Conservation (phyloP, 305 asterid species). For the Rubia occidens region DNA sequence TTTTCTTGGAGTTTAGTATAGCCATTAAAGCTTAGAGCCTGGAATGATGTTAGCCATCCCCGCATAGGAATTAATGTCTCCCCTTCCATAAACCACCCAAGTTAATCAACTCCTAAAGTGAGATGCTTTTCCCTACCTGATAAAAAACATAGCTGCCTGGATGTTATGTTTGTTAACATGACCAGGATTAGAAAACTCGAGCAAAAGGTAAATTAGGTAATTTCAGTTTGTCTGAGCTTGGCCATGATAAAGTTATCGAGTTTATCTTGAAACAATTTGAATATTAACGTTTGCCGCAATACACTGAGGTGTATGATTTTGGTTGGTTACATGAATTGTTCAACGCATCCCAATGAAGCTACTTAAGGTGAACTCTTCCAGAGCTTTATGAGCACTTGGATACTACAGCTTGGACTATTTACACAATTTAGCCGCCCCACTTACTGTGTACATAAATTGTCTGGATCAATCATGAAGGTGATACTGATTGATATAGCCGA, state of each 20-base stretch:
- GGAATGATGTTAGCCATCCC: not conserved
- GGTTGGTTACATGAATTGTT: not conserved
- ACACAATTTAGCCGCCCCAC: too few relatives aligned
- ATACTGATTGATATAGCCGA: too few relatives aligned
- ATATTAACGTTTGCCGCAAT: too few relatives aligned
- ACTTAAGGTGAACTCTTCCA: not conserved
- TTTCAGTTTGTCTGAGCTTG: not conserved
- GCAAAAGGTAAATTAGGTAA: not conserved
- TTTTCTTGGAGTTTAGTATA: not conserved
- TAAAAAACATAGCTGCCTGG: not conserved
- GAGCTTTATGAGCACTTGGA: too few relatives aligned
- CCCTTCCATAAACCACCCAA: not conserved
- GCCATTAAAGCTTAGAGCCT: not conserved
- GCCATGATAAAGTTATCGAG: not conserved
- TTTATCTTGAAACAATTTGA: too few relatives aligned
- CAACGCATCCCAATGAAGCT: not conserved
- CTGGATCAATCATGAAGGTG: too few relatives aligned
- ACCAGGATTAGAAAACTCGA: not conserved
- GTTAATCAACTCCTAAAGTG: not conserved
- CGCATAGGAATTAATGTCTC: not conserved
- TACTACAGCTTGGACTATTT: too few relatives aligned
- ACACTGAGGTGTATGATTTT: not conserved
- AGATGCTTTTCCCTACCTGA: not conserved
- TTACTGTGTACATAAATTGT: too few relatives aligned
- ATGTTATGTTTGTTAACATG: not conserved